Conservation (phyloP, 2,329 filamentous ascomycete species). For the Colletotrichum nymphaeae region DNA sequence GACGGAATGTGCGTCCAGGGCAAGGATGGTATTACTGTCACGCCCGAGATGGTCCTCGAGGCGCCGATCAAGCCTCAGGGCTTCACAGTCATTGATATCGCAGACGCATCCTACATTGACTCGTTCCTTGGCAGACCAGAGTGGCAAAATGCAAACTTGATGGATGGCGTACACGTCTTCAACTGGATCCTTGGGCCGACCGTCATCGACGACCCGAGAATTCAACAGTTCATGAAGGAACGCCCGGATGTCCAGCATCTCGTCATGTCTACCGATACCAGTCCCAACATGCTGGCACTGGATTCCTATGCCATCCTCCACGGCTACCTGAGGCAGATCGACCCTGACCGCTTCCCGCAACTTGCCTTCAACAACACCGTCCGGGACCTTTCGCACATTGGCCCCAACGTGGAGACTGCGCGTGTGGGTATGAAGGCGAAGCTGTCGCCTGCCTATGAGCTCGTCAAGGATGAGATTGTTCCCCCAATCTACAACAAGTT, state of each 20-base stretch:
- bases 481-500: constrained; percentile 47
- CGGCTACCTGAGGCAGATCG: constrained; percentile 77
- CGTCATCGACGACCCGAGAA: constrained; percentile 69
- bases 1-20: constrained; percentile 72
- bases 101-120: constrained; percentile 76
- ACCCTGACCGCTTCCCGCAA: constrained; percentile 77
- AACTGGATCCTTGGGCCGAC: constrained; percentile 85
- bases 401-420: constrained; percentile 50
- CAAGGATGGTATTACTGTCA: constrained; percentile 75
- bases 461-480: constrained; percentile 59
- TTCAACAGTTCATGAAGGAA: constrained; percentile 77
- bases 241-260: constrained; percentile 76
- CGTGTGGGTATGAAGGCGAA: constrained; percentile 57
- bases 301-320: constrained; percentile 74
- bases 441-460: constrained; percentile 58
- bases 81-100: constrained; percentile 84
- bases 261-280: constrained; percentile 79
- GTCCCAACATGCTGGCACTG: constrained; percentile 80
- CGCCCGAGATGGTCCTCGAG: constrained; percentile 87
- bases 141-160: constrained; percentile 73
- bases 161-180: constrained; percentile 74
- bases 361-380: constrained; percentile 72
- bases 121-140: constrained; percentile 77
- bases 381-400: constrained; percentile 36
- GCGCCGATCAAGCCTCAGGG: constrained; percentile 75